Percentiles rank a stretch among this genome's conserved stretches.
These are phyloP conservation scores for Citrus maxima DNA, from an alignment of 345 rosid species.

Conservation along the genomic window DNA sequence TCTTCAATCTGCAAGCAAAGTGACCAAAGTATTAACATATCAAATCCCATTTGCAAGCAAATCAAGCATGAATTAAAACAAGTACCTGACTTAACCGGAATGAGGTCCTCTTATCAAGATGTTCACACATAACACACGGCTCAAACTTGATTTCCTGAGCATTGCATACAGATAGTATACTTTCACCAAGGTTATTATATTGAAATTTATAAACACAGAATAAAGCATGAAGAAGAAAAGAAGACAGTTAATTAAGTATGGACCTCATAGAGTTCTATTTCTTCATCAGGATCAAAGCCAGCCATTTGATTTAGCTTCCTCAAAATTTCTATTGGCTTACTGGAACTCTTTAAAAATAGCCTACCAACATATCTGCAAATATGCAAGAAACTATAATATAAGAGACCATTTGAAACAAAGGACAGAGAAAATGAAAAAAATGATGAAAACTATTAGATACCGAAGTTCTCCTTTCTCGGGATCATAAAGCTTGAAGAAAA, in stretches of 20 bases:
- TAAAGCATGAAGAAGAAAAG: neutral
- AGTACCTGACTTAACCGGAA: conserved; percentile 76
- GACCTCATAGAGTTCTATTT: conserved; percentile 92
- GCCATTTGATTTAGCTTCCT: conserved; percentile 82
- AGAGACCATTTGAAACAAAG: conserved; percentile 16
- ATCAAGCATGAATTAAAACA: neutral
- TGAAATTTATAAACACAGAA: neutral
- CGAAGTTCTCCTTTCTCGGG: conserved; percentile 75
- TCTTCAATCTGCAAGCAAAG: conserved; percentile 69
- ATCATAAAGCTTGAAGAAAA: conserved; percentile 90
- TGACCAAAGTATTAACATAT: neutral
- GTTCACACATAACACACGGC: conserved; percentile 93
- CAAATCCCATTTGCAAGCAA: neutral
- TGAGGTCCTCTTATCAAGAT: conserved; percentile 65
- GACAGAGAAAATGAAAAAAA: neutral
- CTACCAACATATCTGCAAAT: conserved; percentile 76
- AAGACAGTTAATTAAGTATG: conserved; percentile 6
- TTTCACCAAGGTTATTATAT: conserved; percentile 2
- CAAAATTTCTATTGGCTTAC: conserved; percentile 76
- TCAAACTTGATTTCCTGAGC: conserved; percentile 92
- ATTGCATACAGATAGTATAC: conserved; percentile 7
- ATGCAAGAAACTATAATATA: conserved; percentile 19
- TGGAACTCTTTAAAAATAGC: conserved; percentile 71
- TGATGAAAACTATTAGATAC: conserved; percentile 32
- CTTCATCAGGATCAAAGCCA: conserved; percentile 83